A percentile compares a stretch with the other conserved stretches of the same genome.
Conservation (phyloP, 441 rosid species). For the Jatropha podagrica region DNA sequence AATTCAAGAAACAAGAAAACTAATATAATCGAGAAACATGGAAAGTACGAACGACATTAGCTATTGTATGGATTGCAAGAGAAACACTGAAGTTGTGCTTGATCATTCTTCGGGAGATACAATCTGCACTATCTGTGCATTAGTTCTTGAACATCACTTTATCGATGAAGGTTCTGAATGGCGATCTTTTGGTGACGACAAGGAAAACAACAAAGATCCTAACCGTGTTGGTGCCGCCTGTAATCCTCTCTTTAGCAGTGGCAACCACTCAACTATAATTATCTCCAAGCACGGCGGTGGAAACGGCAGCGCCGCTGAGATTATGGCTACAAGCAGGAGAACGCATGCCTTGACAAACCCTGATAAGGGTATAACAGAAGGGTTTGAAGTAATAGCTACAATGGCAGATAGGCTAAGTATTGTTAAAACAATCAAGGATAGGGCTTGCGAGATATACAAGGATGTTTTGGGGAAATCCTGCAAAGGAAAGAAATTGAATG, state of each 20-base stretch:
- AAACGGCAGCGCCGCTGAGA: not conserved
- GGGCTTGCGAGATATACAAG: constrained; percentile 28
- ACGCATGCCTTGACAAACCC: not conserved
- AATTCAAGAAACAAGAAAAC: not conserved
- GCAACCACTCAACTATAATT: constrained; percentile 5
- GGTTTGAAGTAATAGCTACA: constrained; percentile 10
- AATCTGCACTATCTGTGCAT: constrained; percentile 20
- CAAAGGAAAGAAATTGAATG: constrained; percentile 15
- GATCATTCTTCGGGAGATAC: constrained; percentile 22
- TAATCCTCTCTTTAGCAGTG: constrained; percentile 9
- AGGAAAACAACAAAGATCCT: constrained; percentile 20
- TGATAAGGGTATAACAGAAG: constrained; percentile 9
- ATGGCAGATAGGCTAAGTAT: constrained; percentile 20
- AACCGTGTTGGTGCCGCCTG: constrained; percentile 14
- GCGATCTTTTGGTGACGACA: constrained; percentile 23
- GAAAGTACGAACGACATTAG: not conserved
- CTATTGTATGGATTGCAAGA: constrained; percentile 23
- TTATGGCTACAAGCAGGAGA: not conserved
- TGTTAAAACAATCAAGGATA: constrained; percentile 5
- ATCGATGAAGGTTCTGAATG: constrained; percentile 25
- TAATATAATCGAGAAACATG: not conserved
- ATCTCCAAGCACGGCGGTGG: not conserved
- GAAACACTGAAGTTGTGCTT: constrained; percentile 13
- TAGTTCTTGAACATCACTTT: constrained; percentile 19
- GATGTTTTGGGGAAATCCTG: constrained; percentile 16